Base-by-base conservation (phyloP, 2,329 filamentous ascomycete genomes). In the Bretziella fagacearum region DNA sequence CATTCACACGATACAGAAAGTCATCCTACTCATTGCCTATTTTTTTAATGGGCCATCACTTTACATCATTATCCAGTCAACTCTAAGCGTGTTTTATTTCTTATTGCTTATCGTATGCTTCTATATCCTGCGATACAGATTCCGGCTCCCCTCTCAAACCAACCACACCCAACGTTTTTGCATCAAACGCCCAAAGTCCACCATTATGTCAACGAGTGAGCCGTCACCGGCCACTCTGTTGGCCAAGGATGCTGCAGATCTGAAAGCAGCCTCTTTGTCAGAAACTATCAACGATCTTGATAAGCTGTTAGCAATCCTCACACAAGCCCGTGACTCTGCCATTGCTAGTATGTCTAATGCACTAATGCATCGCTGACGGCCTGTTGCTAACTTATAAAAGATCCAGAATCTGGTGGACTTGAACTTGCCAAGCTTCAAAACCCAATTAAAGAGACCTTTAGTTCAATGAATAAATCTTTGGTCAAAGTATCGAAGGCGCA, bases 381-480 rank as follows among this genome's bases (percentile, higher is more conserved):
- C n/a, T n/a, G n/a, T 79, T 35, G 68, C 87, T 51, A 81, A 79
- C 22, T 73, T 96, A 55, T 81, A 83, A 25, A 87, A 81, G 59
- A 73, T 95, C 15, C 86, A 95, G 59, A 87, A 82, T 53, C 84
- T 87, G 0, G 70, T 94, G 48, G 91, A 87, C 57, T 69, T n/a
- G n/a, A n/a, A n/a, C n/a, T n/a, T n/a, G n/a, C n/a, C n/a, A n/a
- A n/a, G n/a, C n/a, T n/a, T n/a, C n/a, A n/a, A n/a, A n/a, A n/a
- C n/a, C n/a, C n/a, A n/a, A n/a, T n/a, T n/a, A n/a, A n/a, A n/a
- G n/a, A 79, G 44, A 77, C 79, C 1, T 80, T 96, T 51, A 85
- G 93, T 32, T 71, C 74, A 29, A 77, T 93, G 32, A 89, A 81
- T 54, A 77, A 81, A 46, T 79, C 84, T 56, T 65, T 96, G 43